Base-by-base conservation (phyloP, 305 asterid species). In the Fraxinus sp. region DNA sequence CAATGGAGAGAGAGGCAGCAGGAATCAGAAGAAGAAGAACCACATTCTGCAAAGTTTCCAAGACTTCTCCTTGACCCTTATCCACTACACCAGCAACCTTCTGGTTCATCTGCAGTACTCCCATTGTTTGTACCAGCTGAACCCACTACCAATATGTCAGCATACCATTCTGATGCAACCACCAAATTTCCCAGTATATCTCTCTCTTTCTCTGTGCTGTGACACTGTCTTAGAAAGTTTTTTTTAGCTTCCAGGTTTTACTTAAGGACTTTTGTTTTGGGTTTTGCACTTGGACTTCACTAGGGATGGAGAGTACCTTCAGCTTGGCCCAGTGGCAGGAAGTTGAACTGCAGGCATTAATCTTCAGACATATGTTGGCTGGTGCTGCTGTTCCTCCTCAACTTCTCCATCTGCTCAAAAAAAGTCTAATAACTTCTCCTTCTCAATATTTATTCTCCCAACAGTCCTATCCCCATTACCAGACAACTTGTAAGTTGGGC, bases 281-380 rank as follows among this genome's bases (percentile, higher is more conserved):
- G 57, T 6, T 14, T 18, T 57, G 20, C 9, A 10, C 55, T 43
- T 43, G 55, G 55, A 43, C n/a, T 43, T n/a, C 22, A 35, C 11
- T 84, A 93, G 95, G 88, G 62, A 88, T 91, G 91, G 97, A 90
- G 46, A 85, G 95, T 87, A 88, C 85, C 83, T 93, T 95, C 89
- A 95, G 96, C 90, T 81, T 86, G 88, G 87, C 88, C 0, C 98
- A 95, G 78, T 93, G 98, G 98, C 97, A 95, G 86, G 98, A 95
- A 64, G 96, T 95, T 78, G 95, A 95, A 83, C 88, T 95, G 62
- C 97, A 95, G 87, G 97, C 97, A 36, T 83, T 92, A 91, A 95
- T 95, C 76, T 93, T 83, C 84, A 88, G 97, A 81, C 95, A 95
- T 78, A 91, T 95, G 92, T 84, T 89, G 13, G 93, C 94, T 79